Base-by-base conservation (phyloP, 768 basidiomycete species). In the Albatrellus ellisii region DNA sequence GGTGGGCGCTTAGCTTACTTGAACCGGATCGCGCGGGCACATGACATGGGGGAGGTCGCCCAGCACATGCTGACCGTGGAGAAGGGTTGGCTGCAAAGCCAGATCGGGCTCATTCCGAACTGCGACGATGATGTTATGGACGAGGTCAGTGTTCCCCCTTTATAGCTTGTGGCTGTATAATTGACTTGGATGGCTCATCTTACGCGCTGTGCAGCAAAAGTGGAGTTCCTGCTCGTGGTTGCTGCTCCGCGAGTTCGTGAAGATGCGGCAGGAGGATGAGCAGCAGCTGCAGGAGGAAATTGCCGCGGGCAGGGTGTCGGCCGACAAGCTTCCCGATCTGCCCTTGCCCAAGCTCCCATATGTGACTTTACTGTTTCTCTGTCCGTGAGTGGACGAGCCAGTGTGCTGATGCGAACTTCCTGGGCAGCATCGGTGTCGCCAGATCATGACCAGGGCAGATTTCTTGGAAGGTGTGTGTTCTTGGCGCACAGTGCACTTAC, bases 51-150 rank as follows among this genome's bases (percentile, higher is more conserved):
- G 1, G 59, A 63, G 29, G 70, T 73, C 61, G 82, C 87, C n/a
- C 60, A 68, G 43, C 67, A 77, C 41, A 60, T 86, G 54, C 63
- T 86, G 3, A 53, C 64, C n/a, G 69, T 74, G 8, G 88, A 91
- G 61, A 84, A 83, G 53, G 77, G 69, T 21, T 89, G 85, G 82
- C 62, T 89, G 25, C 64, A 79, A 18, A 81, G 77, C 53, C 79
- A 80, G 57, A 80, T 87, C 32, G 85, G 83, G 3, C 64, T 88
- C 36, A 89, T 90, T 44, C 72, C 73, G 6, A 86, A 86, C 54
- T 79, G 75, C 53, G 86, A 89, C 56, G 83, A 86, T 60, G 81
- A 85, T 53, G 76, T 85, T 44, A 86, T 85, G 87, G 88, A 90
- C 58, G 89, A 89, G 68, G 83, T 83, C 50, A 48, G 64, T 56